A percentile compares a stretch with the other conserved stretches of the same genome.
Conservation (phyloP, 1,284 basidiomycete genomes). For the Erythrobasidium hasegawianum region DNA sequence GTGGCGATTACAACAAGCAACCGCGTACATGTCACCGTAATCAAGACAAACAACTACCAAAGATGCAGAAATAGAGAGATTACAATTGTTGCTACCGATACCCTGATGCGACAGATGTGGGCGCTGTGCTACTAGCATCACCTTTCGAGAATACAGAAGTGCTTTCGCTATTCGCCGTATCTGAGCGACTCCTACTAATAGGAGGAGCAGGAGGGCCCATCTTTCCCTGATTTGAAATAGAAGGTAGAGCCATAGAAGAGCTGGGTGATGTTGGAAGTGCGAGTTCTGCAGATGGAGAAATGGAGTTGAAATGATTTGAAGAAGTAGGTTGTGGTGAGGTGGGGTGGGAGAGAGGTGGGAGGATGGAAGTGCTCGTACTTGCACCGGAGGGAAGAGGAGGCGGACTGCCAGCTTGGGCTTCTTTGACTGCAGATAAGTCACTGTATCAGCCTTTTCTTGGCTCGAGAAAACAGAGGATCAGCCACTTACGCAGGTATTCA, state of each 20-base stretch:
- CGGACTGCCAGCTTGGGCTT: constrained; percentile 15
- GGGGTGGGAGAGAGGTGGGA: not conserved
- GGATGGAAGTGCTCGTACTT: not conserved
- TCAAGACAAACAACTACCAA: constrained; percentile 1
- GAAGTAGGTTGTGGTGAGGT: not conserved
- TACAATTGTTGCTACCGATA: constrained; percentile 9
- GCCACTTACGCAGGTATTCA: constrained; percentile 87
- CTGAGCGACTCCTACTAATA: constrained; percentile 13
- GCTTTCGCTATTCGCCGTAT: constrained; percentile 22
- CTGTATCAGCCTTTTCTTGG: too few species aligned
- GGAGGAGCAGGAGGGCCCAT: not conserved
- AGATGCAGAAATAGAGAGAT: not conserved
- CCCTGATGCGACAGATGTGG: constrained; percentile 31
- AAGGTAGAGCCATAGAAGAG: constrained; percentile 1
- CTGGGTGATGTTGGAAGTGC: constrained; percentile 25
- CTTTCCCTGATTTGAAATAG: constrained; percentile 2
- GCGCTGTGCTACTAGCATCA: constrained; percentile 26
- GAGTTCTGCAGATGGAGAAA: constrained; percentile 30
- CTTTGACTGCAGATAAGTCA: constrained; percentile 13
- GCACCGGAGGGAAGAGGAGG: not conserved
- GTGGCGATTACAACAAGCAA: too few species aligned
- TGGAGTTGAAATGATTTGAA: not conserved
- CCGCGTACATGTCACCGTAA: too few species aligned
- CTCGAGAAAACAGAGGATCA: too few species aligned
- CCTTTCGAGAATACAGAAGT: constrained; percentile 19